Percentiles rank a stretch among this genome's conserved stretches.
Evolutionary conservation across 1,284 basidiomycete genomes (phyloP).

Genomic region (Malassezia vespertilionis): DNA sequence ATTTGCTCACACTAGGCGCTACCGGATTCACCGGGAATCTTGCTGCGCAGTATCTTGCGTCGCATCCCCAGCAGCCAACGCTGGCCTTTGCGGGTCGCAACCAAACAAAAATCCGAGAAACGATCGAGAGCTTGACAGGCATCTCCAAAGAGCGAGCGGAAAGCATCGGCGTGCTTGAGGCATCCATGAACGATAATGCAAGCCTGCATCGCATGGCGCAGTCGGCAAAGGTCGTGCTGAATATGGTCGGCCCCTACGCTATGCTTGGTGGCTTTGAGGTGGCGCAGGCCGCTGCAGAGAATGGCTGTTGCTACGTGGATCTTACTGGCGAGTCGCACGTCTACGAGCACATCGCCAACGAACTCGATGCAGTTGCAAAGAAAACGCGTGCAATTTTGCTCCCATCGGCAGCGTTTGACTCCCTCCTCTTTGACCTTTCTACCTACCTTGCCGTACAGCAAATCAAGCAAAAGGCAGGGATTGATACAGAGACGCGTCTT

Average conservation of each 20-base stretch:
- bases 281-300: constrained; percentile 53
- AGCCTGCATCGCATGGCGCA: constrained; percentile 22
- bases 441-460: constrained; percentile 55
- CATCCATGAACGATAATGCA: constrained; percentile 19
- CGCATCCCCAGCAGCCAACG: constrained; percentile 20
- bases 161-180: constrained; percentile 23
- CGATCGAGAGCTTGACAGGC: constrained; percentile 17
- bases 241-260: constrained; percentile 34
- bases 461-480: constrained; percentile 50
- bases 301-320: constrained; percentile 59
- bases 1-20: too few species aligned
- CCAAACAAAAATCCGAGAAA: constrained; percentile 19
- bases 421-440: constrained; percentile 54
- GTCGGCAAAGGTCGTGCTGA: constrained; percentile 24
- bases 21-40: constrained; percentile 40
- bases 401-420: constrained; percentile 62
- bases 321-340: constrained; percentile 52
- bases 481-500: constrained; percentile 24
- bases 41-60: constrained; percentile 25
- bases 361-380: constrained; percentile 60
- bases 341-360: constrained; percentile 52
- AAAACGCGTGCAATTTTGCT: constrained; percentile 61
- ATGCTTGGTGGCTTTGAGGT: constrained; percentile 25
- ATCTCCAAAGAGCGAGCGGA: constrained; percentile 16
- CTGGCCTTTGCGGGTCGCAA: constrained; percentile 39